phyloP scores from a whole-genome alignment of 2,329 filamentous ascomycete genomes.

The Phaeophleospora eucalypticola region DNA sequence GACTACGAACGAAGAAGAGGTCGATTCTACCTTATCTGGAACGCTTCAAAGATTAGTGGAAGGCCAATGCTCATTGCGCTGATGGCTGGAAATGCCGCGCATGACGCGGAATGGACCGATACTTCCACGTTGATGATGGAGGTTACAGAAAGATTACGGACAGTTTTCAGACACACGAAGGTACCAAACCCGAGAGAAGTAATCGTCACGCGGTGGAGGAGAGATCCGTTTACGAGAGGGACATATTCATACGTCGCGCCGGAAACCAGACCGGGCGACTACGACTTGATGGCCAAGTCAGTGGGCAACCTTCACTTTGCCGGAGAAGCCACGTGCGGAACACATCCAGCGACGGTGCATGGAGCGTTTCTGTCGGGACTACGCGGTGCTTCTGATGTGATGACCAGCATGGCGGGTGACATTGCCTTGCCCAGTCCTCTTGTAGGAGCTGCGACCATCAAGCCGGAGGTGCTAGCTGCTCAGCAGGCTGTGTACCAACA shows the following conservation, averaged over 20 bases:
- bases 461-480: slow-evolving; percentile 34
- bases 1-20: slow-evolving; percentile 77
- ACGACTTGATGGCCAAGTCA: slow-evolving; percentile 81
- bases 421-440: slow-evolving; percentile 74
- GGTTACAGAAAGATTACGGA: slow-evolving; percentile 71
- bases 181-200: slow-evolving; percentile 79
- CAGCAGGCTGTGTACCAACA: neutral
- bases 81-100: slow-evolving; percentile 93
- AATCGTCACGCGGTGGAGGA: slow-evolving; percentile 87
- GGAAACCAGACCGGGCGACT: slow-evolving; percentile 77
- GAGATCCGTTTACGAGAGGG: slow-evolving; percentile 84
- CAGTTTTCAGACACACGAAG: slow-evolving; percentile 60
- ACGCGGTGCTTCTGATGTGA: slow-evolving; percentile 79
- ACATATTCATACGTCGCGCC: slow-evolving; percentile 94
- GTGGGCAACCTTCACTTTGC: slow-evolving; percentile 91
- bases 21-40: slow-evolving; percentile 98
- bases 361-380: slow-evolving; percentile 93
- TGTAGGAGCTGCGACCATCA: slow-evolving; percentile 53
- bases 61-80: slow-evolving; percentile 80
- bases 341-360: slow-evolving; percentile 93
- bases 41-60: slow-evolving; percentile 84
- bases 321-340: slow-evolving; percentile 92
- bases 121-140: slow-evolving; percentile 75
- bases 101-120: slow-evolving; percentile 73
- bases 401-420: slow-evolving; percentile 74